Evolutionary conservation across 2,329 filamentous ascomycete species (phyloP).

Genomic region (Cladorrhinum sp.): DNA sequence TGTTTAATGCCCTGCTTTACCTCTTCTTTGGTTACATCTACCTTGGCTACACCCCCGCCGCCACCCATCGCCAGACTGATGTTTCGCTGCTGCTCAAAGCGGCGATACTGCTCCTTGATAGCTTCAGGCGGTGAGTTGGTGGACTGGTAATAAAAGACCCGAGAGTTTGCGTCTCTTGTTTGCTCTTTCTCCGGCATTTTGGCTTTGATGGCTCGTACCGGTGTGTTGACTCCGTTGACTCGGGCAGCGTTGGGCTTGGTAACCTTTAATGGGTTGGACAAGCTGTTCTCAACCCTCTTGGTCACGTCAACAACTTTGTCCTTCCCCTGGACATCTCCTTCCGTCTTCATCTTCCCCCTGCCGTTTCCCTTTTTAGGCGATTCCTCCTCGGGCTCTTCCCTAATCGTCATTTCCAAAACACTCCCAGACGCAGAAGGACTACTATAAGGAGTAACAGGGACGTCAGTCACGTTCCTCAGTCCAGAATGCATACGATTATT

Average conservation of each 20-base stretch:
- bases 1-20: too few relatives aligned
- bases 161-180: not conserved
- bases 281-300: not conserved
- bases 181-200: not conserved
- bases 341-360: not conserved
- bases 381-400: not conserved
- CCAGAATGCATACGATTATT: not conserved
- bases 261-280: not conserved
- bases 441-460: not conserved
- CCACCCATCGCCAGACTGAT: not conserved
- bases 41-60: not conserved
- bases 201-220: not conserved
- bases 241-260: not conserved
- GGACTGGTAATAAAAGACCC: not conserved
- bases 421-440: not conserved
- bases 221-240: not conserved
- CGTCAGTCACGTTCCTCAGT: not conserved
- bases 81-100: not conserved
- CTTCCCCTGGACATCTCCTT: not conserved
- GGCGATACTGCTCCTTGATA: not conserved
- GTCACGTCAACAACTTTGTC: not conserved
- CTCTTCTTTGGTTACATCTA: too few relatives aligned
- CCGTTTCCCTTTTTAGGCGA: not conserved
- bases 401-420: not conserved
- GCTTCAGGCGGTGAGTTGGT: not conserved